Evolutionary conservation across 2,329 filamentous ascomycete genomes (phyloP), one percentile per base, ranked within the genome.

Genomic region (Hypocrella siamensis): DNA sequence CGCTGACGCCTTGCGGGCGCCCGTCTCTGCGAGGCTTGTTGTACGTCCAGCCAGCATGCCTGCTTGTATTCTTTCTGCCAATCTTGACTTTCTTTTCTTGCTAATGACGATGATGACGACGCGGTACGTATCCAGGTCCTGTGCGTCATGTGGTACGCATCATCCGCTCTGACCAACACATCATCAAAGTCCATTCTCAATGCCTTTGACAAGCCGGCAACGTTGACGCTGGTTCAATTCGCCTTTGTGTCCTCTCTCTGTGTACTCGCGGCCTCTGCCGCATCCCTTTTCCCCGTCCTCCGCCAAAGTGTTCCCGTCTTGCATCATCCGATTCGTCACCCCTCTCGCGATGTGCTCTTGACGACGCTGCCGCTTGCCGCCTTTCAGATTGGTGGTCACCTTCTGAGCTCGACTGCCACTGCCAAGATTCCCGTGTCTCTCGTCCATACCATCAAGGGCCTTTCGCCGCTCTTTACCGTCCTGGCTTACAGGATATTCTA

Each of bases 111-210:
- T 31, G 17, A 27, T 21, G 16, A n/a, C 17, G 41, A 24, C 21
- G 25, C n/a, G 12, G 9, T 7, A 7, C n/a, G 7, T 6, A 12
- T 33, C 11, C 55, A 94, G 88, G 57, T 70, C 31, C 75, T 94
- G 30, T 96, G 88, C 57, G 60, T 86, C 35, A 59, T 88, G 48
- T 96, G 90, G 90, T 98, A 96, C 62, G 70, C 81, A 52, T 93
- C 86, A 17, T 96, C 88, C 27, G 90, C 92, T 39, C 63, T 96
- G 44, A 94, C 90, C 39, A 98, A 96, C 53, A 94, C 90, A 3
- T 96, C 90, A 17, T 94, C 90, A 32, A 98, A 98, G 60, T 82
- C 88, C 14, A 98, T 98, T 48, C 66, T 96, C 38, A 94, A 84
- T 43, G 81, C 83, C 27, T 83, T 94, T 42, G 75, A 82, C 36